Conservation (phyloP, 495 filamentous ascomycete species). For the Penicillium verhagenii region DNA sequence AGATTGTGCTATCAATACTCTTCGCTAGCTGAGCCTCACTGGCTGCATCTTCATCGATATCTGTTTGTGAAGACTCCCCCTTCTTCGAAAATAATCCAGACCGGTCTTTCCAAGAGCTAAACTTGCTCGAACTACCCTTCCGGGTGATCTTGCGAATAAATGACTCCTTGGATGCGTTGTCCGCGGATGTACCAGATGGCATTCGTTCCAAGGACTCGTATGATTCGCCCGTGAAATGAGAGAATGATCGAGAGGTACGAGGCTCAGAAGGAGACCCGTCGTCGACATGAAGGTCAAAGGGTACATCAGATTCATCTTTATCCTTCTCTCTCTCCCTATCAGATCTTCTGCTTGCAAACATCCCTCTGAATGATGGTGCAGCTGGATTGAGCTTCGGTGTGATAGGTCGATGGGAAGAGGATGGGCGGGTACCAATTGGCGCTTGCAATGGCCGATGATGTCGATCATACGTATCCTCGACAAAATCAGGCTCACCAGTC, state of each 20-base stretch:
- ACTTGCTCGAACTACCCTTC: constrained; percentile 78
- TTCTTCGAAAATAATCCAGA: constrained; percentile 64
- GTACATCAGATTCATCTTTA: constrained; percentile 30
- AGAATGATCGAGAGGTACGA: constrained; percentile 59
- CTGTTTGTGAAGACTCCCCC: constrained; percentile 49
- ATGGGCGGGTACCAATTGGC: constrained; percentile 55
- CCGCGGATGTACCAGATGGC: constrained; percentile 64
- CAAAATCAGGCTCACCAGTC: constrained; percentile 47
- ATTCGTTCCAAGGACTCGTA: constrained; percentile 71
- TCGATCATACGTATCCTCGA: constrained; percentile 43
- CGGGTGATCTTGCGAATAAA: constrained; percentile 73
- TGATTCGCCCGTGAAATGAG: constrained; percentile 68
- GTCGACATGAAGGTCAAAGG: constrained; percentile 42
- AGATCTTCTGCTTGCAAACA: constrained; percentile 44
- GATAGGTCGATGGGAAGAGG: constrained; percentile 52
- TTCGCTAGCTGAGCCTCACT: constrained; percentile 48
- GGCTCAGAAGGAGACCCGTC: constrained; percentile 61
- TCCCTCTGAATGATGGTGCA: constrained; percentile 57
- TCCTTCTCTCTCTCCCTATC: constrained; percentile 40
- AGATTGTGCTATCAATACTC: constrained; percentile 47
- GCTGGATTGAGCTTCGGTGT: constrained; percentile 62
- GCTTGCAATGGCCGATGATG: constrained; percentile 49
- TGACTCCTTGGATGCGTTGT: constrained; percentile 59
- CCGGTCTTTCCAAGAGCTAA: constrained; percentile 70
- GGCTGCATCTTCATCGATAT: constrained; percentile 48